These are phyloP conservation scores for Elongisporangium anandrum DNA, from an alignment of 352 stramenopile genomes.

Conservation along the genomic window DNA sequence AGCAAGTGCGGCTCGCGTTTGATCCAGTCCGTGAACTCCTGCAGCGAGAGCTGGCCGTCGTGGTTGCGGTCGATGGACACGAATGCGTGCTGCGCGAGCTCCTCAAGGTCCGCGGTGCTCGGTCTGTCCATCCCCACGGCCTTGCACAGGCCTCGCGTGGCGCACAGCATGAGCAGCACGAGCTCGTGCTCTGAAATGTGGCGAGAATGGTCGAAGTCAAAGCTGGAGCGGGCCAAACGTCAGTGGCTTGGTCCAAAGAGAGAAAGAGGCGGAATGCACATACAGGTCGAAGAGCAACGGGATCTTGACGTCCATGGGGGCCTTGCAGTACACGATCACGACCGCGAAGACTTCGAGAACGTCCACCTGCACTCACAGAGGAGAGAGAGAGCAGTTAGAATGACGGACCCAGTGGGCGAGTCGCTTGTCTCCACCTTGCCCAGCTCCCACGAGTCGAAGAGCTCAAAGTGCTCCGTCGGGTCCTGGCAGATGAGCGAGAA, in stretches of 20 bases:
- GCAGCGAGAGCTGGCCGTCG: constrained; percentile 53
- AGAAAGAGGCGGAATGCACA: background rate
- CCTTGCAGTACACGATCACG: constrained; percentile 69
- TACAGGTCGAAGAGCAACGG: constrained; percentile 67
- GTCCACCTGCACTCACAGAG: constrained; percentile 39
- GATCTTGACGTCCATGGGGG: constrained; percentile 57
- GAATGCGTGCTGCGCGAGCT: constrained; percentile 46
- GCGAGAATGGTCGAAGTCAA: constrained; percentile 75
- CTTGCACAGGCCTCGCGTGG: constrained; percentile 68
- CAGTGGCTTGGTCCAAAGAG: background rate
- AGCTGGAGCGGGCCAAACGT: constrained; percentile 15
- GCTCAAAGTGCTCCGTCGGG: constrained; percentile 54
- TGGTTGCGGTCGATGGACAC: constrained; percentile 46
- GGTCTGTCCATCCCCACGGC: constrained; percentile 54
- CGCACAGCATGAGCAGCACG: constrained; percentile 68
- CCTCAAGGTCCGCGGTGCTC: constrained; percentile 42
- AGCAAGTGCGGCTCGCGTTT: constrained; percentile 42
- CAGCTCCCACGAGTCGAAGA: constrained; percentile 59
- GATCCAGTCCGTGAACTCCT: constrained; percentile 57
- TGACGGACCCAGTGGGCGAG: too few relatives aligned
- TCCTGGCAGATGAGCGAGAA: constrained; percentile 77
- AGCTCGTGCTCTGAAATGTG: constrained; percentile 64
- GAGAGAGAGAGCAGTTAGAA: constrained; percentile 6
- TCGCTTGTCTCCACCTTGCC: constrained; percentile 31
- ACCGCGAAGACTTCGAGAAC: constrained; percentile 75